A percentile compares a stretch with the other conserved stretches of the same genome.
These are phyloP conservation scores for Cladobotryum protrusum DNA, from an alignment of 2,329 filamentous ascomycete genomes.

Conservation along the genomic window DNA sequence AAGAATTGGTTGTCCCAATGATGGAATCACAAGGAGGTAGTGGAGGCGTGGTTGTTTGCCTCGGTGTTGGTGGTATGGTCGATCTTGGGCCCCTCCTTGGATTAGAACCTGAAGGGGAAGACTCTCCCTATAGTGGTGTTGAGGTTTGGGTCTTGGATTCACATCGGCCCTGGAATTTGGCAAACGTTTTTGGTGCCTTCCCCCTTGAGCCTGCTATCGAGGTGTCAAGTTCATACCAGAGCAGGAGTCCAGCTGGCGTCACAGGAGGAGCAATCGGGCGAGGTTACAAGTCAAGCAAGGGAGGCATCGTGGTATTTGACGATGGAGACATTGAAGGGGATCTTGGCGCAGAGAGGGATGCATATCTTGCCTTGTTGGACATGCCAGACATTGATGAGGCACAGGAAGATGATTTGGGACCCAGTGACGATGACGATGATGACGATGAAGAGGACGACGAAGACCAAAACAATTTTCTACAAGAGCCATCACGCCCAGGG, in stretches of 20 bases:
- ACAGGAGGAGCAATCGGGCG: slow-evolving; percentile 65
- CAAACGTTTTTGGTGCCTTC: slow-evolving; percentile 82
- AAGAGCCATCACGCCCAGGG: slow-evolving; percentile 38
- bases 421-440: slow-evolving; percentile 46
- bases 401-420: slow-evolving; percentile 55
- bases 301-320: slow-evolving; percentile 90
- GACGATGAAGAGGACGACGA: slow-evolving; percentile 36
- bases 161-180: slow-evolving; percentile 87
- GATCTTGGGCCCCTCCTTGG: slow-evolving; percentile 78
- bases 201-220: slow-evolving; percentile 47
- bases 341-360: slow-evolving; percentile 65
- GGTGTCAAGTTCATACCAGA: slow-evolving; percentile 38
- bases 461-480: slow-evolving; percentile 36
- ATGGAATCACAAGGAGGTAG: slow-evolving; percentile 76
- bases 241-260: slow-evolving; percentile 58
- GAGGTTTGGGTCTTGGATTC: slow-evolving; percentile 94
- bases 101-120: slow-evolving; percentile 57
- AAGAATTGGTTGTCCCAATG: slow-evolving; percentile 77
- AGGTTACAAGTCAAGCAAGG: slow-evolving; percentile 69
- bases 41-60: slow-evolving; percentile 83
- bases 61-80: slow-evolving; percentile 87
- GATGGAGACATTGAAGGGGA: slow-evolving; percentile 92
- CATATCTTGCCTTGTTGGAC: slow-evolving; percentile 76
- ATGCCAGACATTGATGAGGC: slow-evolving; percentile 90
- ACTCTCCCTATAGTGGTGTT: slow-evolving; percentile 70